Evolutionary conservation across 176 grass and related monocot genomes (phyloP).

Genomic region (Triticum aestivum): IWGSC_CS_RefSeq_v2.1 NC_057809.1:13515045-13515544

Average conservation of each 20-base stretch:
- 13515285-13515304: constrained; percentile 29
- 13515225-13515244: constrained; percentile 66
- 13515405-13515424: constrained; percentile 85
- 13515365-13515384: constrained; percentile 92
- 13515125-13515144: constrained; percentile 59
- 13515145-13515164: constrained; percentile 58
- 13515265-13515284: constrained; percentile 81
- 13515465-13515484: constrained; percentile 82
- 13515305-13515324: constrained; percentile 50
- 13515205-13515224: constrained; percentile 51
- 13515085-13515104: constrained; percentile 48
- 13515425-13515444: constrained; percentile 97
- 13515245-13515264: constrained; percentile 61
- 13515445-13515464: constrained; percentile 82
- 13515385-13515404: constrained; percentile 68
- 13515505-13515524: constrained; percentile 81
- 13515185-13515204: constrained; percentile 79
- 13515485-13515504: constrained; percentile 92
- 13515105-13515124: constrained; percentile 57
- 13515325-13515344: constrained; percentile 72
- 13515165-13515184: constrained; percentile 52
- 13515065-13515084: constrained; percentile 82
- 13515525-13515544: constrained; percentile 24
- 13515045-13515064: constrained; percentile 41
- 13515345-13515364: constrained; percentile 83